These are phyloP conservation scores for Physcia stellaris DNA, from an alignment of 495 filamentous ascomycete species.

Conservation along the genomic window DNA sequence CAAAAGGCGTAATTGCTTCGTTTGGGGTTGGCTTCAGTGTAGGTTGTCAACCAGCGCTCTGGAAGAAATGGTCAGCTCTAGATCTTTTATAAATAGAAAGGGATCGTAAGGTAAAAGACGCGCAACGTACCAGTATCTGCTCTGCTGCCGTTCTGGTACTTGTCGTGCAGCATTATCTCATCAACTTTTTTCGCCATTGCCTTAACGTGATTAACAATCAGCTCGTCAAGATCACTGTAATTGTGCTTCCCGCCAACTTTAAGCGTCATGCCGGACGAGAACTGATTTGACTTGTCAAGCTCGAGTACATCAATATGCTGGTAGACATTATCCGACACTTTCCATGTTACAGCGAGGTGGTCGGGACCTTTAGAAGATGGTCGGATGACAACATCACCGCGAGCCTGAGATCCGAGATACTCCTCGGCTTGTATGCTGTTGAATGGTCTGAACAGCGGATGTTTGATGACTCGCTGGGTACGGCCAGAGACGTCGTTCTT, in stretches of 20 bases:
- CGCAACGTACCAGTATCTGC: slow-evolving; percentile 64
- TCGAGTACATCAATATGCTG: slow-evolving; percentile 97
- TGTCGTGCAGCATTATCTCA: slow-evolving; percentile 85
- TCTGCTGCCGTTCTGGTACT: slow-evolving; percentile 70
- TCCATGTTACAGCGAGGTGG: slow-evolving; percentile 94
- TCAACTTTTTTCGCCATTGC: slow-evolving; percentile 97
- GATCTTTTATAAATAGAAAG: not conserved
- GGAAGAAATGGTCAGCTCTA: slow-evolving; percentile 4
- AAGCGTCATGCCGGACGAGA: slow-evolving; percentile 72
- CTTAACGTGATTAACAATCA: slow-evolving; percentile 94
- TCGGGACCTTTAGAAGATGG: slow-evolving; percentile 89
- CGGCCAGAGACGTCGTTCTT: slow-evolving; percentile 72
- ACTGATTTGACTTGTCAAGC: slow-evolving; percentile 90
- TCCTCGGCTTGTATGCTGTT: slow-evolving; percentile 89
- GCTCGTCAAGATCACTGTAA: slow-evolving; percentile 90
- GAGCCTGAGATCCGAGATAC: slow-evolving; percentile 68
- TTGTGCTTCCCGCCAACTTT: slow-evolving; percentile 76
- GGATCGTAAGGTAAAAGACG: slow-evolving; percentile 1
- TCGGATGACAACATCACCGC: slow-evolving; percentile 86
- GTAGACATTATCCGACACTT: slow-evolving; percentile 85
- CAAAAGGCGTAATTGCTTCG: slow-evolving; percentile 91
- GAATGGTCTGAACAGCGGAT: slow-evolving; percentile 86
- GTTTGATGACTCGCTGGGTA: slow-evolving; percentile 87
- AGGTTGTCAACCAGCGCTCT: slow-evolving; percentile 93
- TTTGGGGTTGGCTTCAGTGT: slow-evolving; percentile 89